These are phyloP conservation scores for Endoconidiophora polonica DNA, from an alignment of 2,329 filamentous ascomycete genomes.

Conservation along the genomic window DNA sequence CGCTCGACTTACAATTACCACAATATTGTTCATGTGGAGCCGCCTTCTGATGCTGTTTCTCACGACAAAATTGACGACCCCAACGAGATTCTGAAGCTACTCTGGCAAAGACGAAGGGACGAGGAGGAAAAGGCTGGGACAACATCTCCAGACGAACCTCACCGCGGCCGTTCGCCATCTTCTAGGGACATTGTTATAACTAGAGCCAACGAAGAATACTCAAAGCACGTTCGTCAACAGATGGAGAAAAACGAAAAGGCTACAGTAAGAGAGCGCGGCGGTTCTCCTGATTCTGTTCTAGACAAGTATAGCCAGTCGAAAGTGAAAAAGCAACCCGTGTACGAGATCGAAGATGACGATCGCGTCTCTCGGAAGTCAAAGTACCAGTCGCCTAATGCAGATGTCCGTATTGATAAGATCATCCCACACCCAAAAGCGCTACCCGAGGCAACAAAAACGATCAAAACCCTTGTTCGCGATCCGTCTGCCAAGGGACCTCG, in stretches of 20 bases:
- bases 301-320: constrained; percentile 30
- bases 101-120: constrained; percentile 20
- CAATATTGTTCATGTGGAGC: background rate
- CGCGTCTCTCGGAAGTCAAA: background rate
- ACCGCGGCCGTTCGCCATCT: no score
- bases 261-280: constrained; percentile 21
- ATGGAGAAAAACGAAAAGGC: no score
- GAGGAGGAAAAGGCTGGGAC: no score
- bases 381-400: constrained; percentile 45
- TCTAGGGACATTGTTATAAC: no score
- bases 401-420: constrained; percentile 43
- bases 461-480: constrained; percentile 23
- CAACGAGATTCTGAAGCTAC: constrained; percentile 27
- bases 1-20: background rate
- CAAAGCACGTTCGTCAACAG: no score
- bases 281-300: constrained; percentile 37
- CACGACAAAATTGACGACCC: constrained; percentile 15
- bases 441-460: constrained; percentile 13
- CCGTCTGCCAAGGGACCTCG: constrained; percentile 37
- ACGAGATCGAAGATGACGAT: background rate
- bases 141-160: no score
- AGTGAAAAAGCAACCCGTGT: background rate
- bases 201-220: no score
- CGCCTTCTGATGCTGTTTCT: background rate
- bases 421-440: constrained; percentile 35